Conservation (phyloP, 768 basidiomycete species). For the Mycena floridula region DNA sequence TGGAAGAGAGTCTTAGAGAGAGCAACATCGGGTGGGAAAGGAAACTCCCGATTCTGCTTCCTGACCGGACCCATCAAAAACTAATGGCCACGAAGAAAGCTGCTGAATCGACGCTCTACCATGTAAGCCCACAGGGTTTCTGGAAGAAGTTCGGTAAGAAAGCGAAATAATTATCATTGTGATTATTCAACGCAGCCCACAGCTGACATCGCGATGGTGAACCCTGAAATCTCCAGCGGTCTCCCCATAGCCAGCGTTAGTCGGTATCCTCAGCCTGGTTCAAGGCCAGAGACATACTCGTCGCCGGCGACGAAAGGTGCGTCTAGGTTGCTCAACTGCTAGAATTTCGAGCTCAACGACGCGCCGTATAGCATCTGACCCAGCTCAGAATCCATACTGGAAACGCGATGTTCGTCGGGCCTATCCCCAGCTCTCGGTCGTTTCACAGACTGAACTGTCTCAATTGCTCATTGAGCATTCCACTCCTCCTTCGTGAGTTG, state of each 20-base stretch:
- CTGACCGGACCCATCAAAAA: too few relatives aligned
- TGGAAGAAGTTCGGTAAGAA: slow-evolving; percentile 94
- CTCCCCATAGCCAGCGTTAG: slow-evolving; percentile 69
- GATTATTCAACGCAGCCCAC: slow-evolving; percentile 9
- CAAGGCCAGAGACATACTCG: slow-evolving; percentile 78
- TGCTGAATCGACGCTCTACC: slow-evolving; percentile 87
- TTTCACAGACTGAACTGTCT: slow-evolving; percentile 81
- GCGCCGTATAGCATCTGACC: slow-evolving; percentile 70
- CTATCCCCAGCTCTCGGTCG: slow-evolving; percentile 87
- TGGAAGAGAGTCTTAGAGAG: too few relatives aligned
- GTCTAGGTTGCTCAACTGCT: slow-evolving; percentile 1
- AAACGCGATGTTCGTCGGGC: slow-evolving; percentile 91
- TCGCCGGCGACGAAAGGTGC: slow-evolving; percentile 86
- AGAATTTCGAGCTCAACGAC: not conserved
- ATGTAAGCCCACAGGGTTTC: slow-evolving; percentile 83
- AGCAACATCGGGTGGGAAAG: too few relatives aligned
- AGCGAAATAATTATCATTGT: not conserved
- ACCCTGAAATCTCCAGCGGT: slow-evolving; percentile 88
- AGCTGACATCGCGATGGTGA: slow-evolving; percentile 83
- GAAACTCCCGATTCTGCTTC: too few relatives aligned
- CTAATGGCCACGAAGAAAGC: slow-evolving; percentile 70
- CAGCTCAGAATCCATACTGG: slow-evolving; percentile 90
- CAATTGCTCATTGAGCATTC: slow-evolving; percentile 79
- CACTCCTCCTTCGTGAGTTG: slow-evolving; percentile 54
- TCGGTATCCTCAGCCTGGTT: slow-evolving; percentile 85